A percentile compares a stretch with the other conserved stretches of the same genome.
These are phyloP conservation scores for Leishmania martiniquensis DNA, from an alignment of 208 protist species.

Conservation along the genomic window DNA sequence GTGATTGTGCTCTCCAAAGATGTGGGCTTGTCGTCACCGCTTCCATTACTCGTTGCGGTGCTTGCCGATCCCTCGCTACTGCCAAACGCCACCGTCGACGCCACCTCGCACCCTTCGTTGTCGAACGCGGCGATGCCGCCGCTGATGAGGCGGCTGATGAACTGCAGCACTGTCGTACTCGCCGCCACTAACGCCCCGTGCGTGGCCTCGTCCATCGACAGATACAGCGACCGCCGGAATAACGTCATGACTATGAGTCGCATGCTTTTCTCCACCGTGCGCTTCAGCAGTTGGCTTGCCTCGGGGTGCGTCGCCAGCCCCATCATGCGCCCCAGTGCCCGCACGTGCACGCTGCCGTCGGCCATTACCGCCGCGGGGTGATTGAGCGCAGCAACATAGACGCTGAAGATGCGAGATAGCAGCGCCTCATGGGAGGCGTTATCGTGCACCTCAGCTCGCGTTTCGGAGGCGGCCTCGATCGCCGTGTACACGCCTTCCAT, in stretches of 20 bases:
- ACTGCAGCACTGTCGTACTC: constrained; percentile 37
- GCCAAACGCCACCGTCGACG: constrained; percentile 1
- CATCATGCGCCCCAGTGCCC: constrained; percentile 35
- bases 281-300: constrained; percentile 30
- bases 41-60: constrained; percentile 18
- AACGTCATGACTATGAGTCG: constrained; percentile 28
- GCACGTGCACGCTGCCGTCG: constrained; percentile 25
- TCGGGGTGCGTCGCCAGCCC: constrained; percentile 25
- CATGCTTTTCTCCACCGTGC: constrained; percentile 34
- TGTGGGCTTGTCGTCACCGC: constrained; percentile 21
- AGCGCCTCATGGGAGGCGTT: constrained; percentile 69
- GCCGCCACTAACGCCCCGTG: constrained; percentile 20
- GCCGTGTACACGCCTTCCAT: constrained; percentile 46
- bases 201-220: not conserved
- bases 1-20: constrained; percentile 26
- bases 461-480: constrained; percentile 47
- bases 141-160: constrained; percentile 53
- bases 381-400: constrained; percentile 61
- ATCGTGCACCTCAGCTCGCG: constrained; percentile 51
- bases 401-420: constrained; percentile 48
- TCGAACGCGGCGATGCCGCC: constrained; percentile 43
- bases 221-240: constrained; percentile 22
- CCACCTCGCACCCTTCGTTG: constrained; percentile 30
- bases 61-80: constrained; percentile 6
- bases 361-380: constrained; percentile 26